Evolutionary conservation across 768 basidiomycete genomes (phyloP).

Genomic region (Phylloporus sp.): DNA sequence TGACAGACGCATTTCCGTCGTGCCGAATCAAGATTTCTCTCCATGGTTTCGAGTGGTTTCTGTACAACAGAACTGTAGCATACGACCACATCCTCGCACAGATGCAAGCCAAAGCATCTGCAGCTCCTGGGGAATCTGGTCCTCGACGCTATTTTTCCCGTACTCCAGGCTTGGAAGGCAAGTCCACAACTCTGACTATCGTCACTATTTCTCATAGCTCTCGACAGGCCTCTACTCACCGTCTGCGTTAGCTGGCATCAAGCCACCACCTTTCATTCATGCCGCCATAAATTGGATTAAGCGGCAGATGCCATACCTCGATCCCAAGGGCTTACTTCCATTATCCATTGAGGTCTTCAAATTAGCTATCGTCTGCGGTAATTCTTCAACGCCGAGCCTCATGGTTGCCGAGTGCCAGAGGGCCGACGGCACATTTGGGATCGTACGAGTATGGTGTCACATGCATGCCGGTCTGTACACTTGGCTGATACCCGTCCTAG

Average conservation of each 20-base stretch:
- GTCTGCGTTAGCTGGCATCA: conserved; percentile 24
- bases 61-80: conserved; percentile 86
- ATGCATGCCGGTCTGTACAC: conserved; percentile 6
- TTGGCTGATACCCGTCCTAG: conserved; percentile 35
- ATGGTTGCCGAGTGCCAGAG: conserved; percentile 76
- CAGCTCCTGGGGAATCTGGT: conserved; percentile 22
- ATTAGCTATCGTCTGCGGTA: conserved; percentile 81
- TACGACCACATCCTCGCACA: conserved; percentile 83
- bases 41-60: conserved; percentile 88
- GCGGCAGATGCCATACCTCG: conserved; percentile 62
- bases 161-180: conserved; percentile 39
- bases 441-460: conserved; percentile 53
- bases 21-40: conserved; percentile 79
- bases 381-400: conserved; percentile 76
- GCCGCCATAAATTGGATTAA: conserved; percentile 48
- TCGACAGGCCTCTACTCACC: conserved; percentile 22
- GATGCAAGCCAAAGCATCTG: conserved; percentile 43
- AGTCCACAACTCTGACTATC: neutral
- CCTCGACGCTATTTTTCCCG: conserved; percentile 37
- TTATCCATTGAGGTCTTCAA: conserved; percentile 73
- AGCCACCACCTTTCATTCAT: conserved; percentile 33
- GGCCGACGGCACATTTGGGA: conserved; percentile 76
- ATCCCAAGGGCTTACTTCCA: conserved; percentile 82
- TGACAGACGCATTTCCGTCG: conserved; percentile 39
- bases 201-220: neutral